Base-by-base conservation (phyloP, 2,329 filamentous ascomycete species). In the Diaporthe humulicola region DNA sequence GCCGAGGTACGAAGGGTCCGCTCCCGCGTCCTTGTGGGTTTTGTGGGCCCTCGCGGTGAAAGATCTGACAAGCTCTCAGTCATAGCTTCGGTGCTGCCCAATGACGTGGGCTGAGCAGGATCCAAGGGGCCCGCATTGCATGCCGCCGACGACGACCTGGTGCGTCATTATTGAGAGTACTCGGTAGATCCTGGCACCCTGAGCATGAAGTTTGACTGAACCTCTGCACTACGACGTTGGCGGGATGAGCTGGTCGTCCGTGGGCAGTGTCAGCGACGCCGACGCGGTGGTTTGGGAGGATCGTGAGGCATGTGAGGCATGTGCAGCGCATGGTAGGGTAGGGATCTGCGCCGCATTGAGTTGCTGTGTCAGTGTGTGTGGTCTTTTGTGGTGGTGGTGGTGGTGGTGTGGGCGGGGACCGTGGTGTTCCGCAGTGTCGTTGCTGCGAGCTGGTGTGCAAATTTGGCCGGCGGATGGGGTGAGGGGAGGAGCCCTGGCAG, bases 31-130 rank as follows among this genome's bases (percentile, higher is more conserved):
- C 38, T 40, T 36, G 73, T 36, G 25, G 40, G 30, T n/a, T 57
- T 30, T 57, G 38, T 36, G 56, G 73, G 38, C 22, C 70, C 70
- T 30, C n/a, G 25, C 33, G 40, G 56, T 61, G 70, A 73, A 73
- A 73, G 73, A 75, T 73, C 60, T 75, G 73, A 75, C 73, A 52
- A 75, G 73, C 70, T 36, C 28, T 54, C 67, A 45, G 56, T 67
- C 69, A 57, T 57, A 66, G 52, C 73, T 60, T 52, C 30, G 33
- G 58, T n/a, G 42, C 57, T 50, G 69, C n/a, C 22, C 54, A 70
- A 73, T 69, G 50, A 36, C 40, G 42, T 25, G 45, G 66, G 38
- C 50, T 56, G 45, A 25, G 38, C 56, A 42, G 42, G 57, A 28
- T 28, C 58, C 61, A 38, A 15, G 40, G 36, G 58, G 48, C 58